Evolutionary conservation across 2,329 filamentous ascomycete genomes (phyloP), one percentile per base, ranked within the genome.

Genomic region (Camillea tinctor): DNA sequence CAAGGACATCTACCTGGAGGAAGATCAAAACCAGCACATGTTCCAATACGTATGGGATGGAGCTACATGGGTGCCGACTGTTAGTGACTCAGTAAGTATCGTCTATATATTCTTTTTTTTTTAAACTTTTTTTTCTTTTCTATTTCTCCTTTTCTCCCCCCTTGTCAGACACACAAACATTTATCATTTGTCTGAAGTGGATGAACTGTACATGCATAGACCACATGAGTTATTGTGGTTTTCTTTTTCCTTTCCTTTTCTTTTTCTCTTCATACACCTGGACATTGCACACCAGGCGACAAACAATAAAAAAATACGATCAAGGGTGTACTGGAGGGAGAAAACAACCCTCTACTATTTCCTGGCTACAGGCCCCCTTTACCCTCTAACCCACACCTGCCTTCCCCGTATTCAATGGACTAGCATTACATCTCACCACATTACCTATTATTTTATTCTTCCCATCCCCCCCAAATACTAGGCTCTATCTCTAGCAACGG

Each of bases 1-100:
- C 52, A 71, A 74, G 70, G 80, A 82, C 70, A 61, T 82, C 71
- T 75, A 80, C 70, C 69, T 78, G 61, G 80, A 84, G 61, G 77
- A 80, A 30, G 76, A 80, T 59, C 61, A 4, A 55, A 60, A 17
- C 30, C 56, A 55, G 13, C 56, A 63, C 44, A 55, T 64, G 50
- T 65, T 68, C 59, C 70, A 68, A 36, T 73, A 71, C 40, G 65
- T 70, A 8, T 73, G 71, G 71, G 59, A 74, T 58, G 72, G 68
- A 52, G 50, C 56, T 8, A 65, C 57, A 54, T 73, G 72, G 71
- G 50, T 70, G 52, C 63, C 64, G 9, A 62, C 62, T 2, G 26
- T 65, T 11, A 52, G 65, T 44, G 58, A 64, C 19, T 60, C 40
- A 1, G 72, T 72, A 66, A 69, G 69, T 68, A 26, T 11, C 13